These are phyloP conservation scores for Backusella morwellensis DNA, from an alignment of 192 early-diverging fungal species.

Conservation along the genomic window DNA sequence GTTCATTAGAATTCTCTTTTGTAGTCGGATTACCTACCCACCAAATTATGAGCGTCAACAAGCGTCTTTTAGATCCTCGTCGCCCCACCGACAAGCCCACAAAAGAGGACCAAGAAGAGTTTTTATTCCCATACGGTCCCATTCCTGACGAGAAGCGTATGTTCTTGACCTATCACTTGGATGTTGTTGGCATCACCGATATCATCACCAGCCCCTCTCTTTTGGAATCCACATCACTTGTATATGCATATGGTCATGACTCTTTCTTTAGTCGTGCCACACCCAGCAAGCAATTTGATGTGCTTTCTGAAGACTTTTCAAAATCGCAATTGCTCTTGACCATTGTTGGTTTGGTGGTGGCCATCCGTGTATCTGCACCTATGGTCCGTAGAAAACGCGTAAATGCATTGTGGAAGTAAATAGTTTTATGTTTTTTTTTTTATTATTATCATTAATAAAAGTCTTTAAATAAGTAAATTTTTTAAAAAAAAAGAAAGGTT, in stretches of 20 bases:
- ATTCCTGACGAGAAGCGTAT: slow-evolving; percentile 70
- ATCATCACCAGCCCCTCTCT: slow-evolving; percentile 76
- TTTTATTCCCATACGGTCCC: slow-evolving; percentile 73
- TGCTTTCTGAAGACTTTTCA: slow-evolving; percentile 89
- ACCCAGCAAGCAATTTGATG: slow-evolving; percentile 92
- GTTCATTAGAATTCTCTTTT: background rate
- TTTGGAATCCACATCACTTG: slow-evolving; percentile 93
- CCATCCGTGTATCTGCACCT: slow-evolving; percentile 70
- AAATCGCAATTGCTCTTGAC: slow-evolving; percentile 82
- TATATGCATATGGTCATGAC: slow-evolving; percentile 87
- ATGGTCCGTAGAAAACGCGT: slow-evolving; percentile 66
- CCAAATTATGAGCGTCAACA: slow-evolving; percentile 65
- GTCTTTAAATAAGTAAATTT: background rate
- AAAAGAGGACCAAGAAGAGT: slow-evolving; percentile 87
- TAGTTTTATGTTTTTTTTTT: background rate
- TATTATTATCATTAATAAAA: background rate
- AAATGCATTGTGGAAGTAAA: slow-evolving; percentile 53
- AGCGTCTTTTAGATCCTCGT: slow-evolving; percentile 81
- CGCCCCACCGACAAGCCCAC: slow-evolving; percentile 65
- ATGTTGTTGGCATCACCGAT: slow-evolving; percentile 61
- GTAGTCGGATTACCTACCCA: slow-evolving; percentile 56
- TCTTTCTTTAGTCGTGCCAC: slow-evolving; percentile 81
- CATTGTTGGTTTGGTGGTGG: slow-evolving; percentile 71
- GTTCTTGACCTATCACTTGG: slow-evolving; percentile 72
- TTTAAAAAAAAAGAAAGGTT: background rate